Base-by-base conservation (phyloP, 805 yeast species). In the Metschnikowia cubensis region DNA sequence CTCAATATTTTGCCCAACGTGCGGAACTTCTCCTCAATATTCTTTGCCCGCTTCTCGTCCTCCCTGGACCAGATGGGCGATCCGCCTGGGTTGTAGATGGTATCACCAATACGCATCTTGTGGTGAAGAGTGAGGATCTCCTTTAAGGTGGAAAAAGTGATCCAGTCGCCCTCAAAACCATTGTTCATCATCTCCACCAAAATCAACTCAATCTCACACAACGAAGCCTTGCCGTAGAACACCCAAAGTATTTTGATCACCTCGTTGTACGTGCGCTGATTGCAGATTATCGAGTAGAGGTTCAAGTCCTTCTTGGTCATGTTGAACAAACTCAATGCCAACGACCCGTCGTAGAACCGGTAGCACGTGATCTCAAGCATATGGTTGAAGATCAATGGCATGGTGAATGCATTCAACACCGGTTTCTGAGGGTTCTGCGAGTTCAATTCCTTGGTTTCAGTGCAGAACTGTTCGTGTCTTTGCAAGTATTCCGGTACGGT, bases 231-330 rank as follows among this genome's bases (percentile, higher is more conserved):
- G 17, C 78, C 78, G 44, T 58, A 59, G 55, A 57, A 73, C 1
- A 72, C 59, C 76, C 77, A 72, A 44, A 61, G 59, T 15, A 65
- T 57, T 46, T 67, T 62, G 40, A 73, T 53, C 4, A 73, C 58
- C 52, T 72, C 71, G 52, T 73, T 73, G 53, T 69, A 73, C 2
- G 77, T 73, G 17, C 62, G 67, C 56, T 73, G 77, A 56, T 70
- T 70, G 57, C 75, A 70, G 10, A 63, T 57, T 2, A 67, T 57
- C 8, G 73, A 61, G 56, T 70, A 70, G 21, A 70, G 52, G 13
- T 58, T 55, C 34, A 72, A 50, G 51, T 73, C 70, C 17, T 56
- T 60, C 53, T 71, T 71, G 29, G 70, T 57, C 37, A 56, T 35
- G 52, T 73, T 70, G 60, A 70, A 73, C 36, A 73, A 47, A 1